phyloP scores from a whole-genome alignment of 768 basidiomycete genomes.

The Mrakia gelida region DNA sequence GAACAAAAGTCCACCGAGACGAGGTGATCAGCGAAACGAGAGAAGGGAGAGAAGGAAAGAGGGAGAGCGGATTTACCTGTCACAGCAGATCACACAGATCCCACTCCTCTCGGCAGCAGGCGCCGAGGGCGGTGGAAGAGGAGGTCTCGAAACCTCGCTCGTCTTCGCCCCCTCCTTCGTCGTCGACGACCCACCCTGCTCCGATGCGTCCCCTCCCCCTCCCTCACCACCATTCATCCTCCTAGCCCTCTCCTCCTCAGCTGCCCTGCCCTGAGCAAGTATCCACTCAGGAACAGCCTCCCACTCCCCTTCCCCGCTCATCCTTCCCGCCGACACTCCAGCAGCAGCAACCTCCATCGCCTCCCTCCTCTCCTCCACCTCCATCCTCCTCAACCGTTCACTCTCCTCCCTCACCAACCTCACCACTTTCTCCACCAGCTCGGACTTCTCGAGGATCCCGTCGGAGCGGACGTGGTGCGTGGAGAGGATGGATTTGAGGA shows the following conservation, averaged over 20 bases:
- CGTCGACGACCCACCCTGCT: too few species aligned
- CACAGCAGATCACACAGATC: slow-evolving; percentile 28
- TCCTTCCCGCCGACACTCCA: background rate
- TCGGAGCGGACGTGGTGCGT: slow-evolving; percentile 58
- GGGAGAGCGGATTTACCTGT: background rate
- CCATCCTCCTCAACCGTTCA: slow-evolving; percentile 11
- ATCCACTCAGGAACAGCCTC: slow-evolving; percentile 23
- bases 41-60: too few species aligned
- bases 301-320: slow-evolving; percentile 11
- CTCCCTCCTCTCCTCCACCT: slow-evolving; percentile 23
- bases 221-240: background rate
- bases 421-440: slow-evolving; percentile 25
- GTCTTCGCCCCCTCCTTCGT: background rate
- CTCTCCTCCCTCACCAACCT: slow-evolving; percentile 17
- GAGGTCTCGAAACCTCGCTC: background rate
- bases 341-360: background rate
- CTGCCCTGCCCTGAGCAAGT: background rate
- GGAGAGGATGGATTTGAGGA: slow-evolving; percentile 57
- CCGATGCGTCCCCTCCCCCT: too few species aligned
- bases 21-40: too few species aligned
- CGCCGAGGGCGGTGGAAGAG: too few species aligned
- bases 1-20: background rate
- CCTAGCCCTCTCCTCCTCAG: background rate
- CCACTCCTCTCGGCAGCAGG: background rate
- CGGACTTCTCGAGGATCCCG: slow-evolving; percentile 52